Base-by-base conservation (phyloP, 2,329 filamentous ascomycete species). In the Diplocarpon mali region DNA sequence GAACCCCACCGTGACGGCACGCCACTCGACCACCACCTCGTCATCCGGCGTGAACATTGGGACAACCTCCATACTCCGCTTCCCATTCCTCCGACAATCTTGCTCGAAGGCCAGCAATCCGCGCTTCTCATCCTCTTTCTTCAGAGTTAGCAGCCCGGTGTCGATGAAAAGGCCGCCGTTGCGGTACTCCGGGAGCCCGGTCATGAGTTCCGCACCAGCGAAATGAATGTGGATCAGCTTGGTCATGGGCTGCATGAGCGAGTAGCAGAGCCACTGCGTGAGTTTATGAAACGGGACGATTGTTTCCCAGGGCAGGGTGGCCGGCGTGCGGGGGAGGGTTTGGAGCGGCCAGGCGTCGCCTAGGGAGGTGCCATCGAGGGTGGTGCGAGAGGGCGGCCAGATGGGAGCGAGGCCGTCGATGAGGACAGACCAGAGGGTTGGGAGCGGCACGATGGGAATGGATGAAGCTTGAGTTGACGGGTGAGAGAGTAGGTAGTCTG, bases 331-430 rank as follows among this genome's bases (percentile, higher is more conserved):
- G 10, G 88, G 87, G 77, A 96, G 86, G 28, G 80, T 77, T 10
- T 76, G 79, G 65, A 89, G 95, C 0, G 83, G 85, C 92, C 92
- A 98, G 17, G 92, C 90, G 61, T 98, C 92, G 44, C 92, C 92
- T 13, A 98, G 77, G 0, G 88, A 79, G 24, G 85, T 73, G 2
- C 88, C 88, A 60, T 95, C 86, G 55, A 98, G 83, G 51, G 83
- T 78, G 0, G 90, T 95, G 50, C 90, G 80, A 0, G 85, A 86
- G 1, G 78, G 67, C 0, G 92, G 90, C 92, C 92, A 98, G 62
- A 96, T 93, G 1, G 82, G 75, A 3, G 79, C 76, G 9, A 98
- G 71, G 7, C 88, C 87, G 46, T 87, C 81, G 79, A 95, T 93
- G 10, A 98, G 76, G 1, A 90, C 78, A 50, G 80, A 80, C 92